Percentiles rank a stretch among this genome's conserved stretches.
These are phyloP conservation scores for Blastobotrys americana DNA, from an alignment of 805 yeast genomes.

Conservation along the genomic window DNA sequence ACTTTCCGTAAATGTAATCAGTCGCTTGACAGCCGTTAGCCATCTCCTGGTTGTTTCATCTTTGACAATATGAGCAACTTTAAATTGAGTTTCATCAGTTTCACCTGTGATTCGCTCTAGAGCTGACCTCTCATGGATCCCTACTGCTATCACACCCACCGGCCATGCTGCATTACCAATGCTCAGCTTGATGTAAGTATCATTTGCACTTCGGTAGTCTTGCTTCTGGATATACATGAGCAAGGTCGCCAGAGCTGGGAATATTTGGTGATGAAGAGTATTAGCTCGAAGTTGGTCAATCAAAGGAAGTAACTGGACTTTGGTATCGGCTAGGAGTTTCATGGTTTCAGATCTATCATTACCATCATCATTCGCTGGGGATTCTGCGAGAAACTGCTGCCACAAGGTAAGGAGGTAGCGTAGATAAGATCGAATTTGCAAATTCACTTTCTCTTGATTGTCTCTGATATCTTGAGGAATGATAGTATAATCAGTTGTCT, in stretches of 20 bases:
- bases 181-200: slow-evolving; percentile 64
- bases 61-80: slow-evolving; percentile 64
- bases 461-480: slow-evolving; percentile 32
- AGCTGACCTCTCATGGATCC: slow-evolving; percentile 70
- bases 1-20: slow-evolving; percentile 50
- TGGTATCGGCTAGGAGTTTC: no score
- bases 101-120: slow-evolving; percentile 50
- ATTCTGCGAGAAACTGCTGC: slow-evolving; percentile 27
- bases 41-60: slow-evolving; percentile 69
- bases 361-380: slow-evolving; percentile 25
- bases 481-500: slow-evolving; percentile 17
- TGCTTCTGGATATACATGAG: slow-evolving; percentile 50
- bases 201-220: slow-evolving; percentile 49
- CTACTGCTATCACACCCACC: slow-evolving; percentile 71
- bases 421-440: slow-evolving; percentile 44
- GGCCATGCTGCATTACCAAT: slow-evolving; percentile 93
- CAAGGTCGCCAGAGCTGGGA: slow-evolving; percentile 53
- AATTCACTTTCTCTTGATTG: slow-evolving; percentile 28
- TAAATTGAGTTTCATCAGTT: slow-evolving; percentile 21
- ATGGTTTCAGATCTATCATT: no score
- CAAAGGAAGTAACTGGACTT: slow-evolving; percentile 42
- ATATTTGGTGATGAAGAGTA: slow-evolving; percentile 34
- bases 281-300: slow-evolving; percentile 47
- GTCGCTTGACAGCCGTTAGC: slow-evolving; percentile 67
- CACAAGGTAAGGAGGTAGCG: slow-evolving; percentile 38